A percentile compares a stretch with the other conserved stretches of the same genome.
Conservation (phyloP, 2,329 filamentous ascomycete genomes). For the Capronia americana region DNA sequence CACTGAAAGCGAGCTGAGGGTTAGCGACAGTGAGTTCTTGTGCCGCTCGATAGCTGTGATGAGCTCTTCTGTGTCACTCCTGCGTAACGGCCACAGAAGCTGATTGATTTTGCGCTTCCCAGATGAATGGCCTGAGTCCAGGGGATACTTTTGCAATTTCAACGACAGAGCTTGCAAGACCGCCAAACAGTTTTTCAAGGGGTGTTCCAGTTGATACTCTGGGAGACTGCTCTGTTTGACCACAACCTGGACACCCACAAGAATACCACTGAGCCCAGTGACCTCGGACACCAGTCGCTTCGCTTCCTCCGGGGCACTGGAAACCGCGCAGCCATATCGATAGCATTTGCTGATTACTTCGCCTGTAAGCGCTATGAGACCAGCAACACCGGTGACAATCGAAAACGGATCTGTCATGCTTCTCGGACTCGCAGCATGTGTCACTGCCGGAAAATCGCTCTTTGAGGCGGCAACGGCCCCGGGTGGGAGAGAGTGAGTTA, state of each 20-base stretch:
- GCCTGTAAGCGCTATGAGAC: conserved; percentile 32
- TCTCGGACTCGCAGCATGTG: not conserved
- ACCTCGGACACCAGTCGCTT: conserved; percentile 29
- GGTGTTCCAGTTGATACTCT: conserved; percentile 11
- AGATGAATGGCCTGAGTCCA: conserved; percentile 6
- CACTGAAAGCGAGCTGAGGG: conserved; percentile 25
- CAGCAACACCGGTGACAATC: conserved; percentile 42
- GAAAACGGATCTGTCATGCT: conserved; percentile 42
- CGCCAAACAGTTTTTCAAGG: conserved; percentile 17
- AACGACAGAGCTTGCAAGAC: conserved; percentile 17
- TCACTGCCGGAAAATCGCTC: not conserved
- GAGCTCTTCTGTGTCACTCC: conserved; percentile 27
- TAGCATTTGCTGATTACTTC: conserved; percentile 30
- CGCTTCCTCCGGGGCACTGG: conserved; percentile 31
- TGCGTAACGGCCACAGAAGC: conserved; percentile 31
- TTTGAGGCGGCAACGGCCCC: not conserved
- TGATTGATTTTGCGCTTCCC: conserved; percentile 19
- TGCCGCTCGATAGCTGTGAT: conserved; percentile 25
- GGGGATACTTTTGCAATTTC: conserved; percentile 21
- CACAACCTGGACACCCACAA: conserved; percentile 29
- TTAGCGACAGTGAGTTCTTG: conserved; percentile 29
- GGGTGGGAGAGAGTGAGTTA: not conserved
- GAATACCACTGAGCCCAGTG: conserved; percentile 29
- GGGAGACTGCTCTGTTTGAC: conserved; percentile 17
- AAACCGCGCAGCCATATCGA: conserved; percentile 32